A percentile compares a stretch with the other conserved stretches of the same genome.
phyloP scores from a whole-genome alignment of 2,329 filamentous ascomycete species.

The Fusarium bulbicola region DNA sequence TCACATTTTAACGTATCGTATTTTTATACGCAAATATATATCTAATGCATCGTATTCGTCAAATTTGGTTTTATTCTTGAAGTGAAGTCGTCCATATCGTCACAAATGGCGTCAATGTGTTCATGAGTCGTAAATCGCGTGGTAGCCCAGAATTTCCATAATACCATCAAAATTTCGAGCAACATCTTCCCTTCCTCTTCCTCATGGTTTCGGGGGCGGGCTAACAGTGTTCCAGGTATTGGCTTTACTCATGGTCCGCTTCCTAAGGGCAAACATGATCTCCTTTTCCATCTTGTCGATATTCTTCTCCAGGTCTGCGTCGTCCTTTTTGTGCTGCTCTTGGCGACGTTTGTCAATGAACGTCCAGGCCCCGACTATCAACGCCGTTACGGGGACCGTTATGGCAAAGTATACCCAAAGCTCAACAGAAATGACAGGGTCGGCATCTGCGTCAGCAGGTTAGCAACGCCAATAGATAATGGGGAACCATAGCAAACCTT shows the following conservation, averaged over 20 bases:
- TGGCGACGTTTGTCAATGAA: conserved; percentile 62
- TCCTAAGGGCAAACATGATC: conserved; percentile 65
- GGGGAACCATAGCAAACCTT: conserved; percentile 44
- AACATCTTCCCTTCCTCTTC: neutral
- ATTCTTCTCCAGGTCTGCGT: conserved; percentile 61
- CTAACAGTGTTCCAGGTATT: conserved; percentile 61
- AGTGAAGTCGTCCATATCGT: conserved; percentile 22
- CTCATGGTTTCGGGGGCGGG: conserved; percentile 40
- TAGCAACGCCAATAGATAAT: neutral
- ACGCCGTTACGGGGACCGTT: conserved; percentile 65
- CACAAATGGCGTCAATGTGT: conserved; percentile 10
- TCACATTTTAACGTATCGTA: conserved; percentile 15
- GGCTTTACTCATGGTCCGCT: conserved; percentile 65
- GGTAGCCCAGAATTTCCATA: conserved; percentile 2
- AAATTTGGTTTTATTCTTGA: conserved; percentile 10
- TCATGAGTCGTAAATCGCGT: conserved; percentile 26
- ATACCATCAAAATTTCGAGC: neutral
- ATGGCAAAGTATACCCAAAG: conserved; percentile 73
- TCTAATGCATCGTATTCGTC: conserved; percentile 7
- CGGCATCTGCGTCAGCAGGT: conserved; percentile 38
- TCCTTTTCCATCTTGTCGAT: conserved; percentile 66
- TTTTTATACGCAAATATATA: conserved; percentile 9
- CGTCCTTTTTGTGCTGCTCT: conserved; percentile 58
- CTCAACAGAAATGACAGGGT: conserved; percentile 57
- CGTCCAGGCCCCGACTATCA: conserved; percentile 65